phyloP scores from a whole-genome alignment of 108 stramenopile genomes.

The Pseudonitzschia multistriata region DNA sequence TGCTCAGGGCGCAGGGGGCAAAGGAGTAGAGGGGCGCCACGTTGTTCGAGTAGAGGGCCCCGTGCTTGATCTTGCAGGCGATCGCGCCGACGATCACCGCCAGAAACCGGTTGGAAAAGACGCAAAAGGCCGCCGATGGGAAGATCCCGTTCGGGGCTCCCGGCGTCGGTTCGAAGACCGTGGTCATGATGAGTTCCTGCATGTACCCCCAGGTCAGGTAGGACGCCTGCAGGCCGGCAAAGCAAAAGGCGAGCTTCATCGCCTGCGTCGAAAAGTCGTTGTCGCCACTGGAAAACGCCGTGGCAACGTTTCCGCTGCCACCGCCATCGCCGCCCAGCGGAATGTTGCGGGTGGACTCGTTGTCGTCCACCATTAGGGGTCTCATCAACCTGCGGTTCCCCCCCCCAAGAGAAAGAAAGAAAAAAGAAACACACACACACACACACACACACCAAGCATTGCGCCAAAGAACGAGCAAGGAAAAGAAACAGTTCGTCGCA shows the following conservation, averaged over 20 bases:
- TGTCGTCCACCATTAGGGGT: slow-evolving; percentile 7
- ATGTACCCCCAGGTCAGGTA: slow-evolving; percentile 96
- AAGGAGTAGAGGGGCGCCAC: slow-evolving; percentile 88
- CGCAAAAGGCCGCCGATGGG: slow-evolving; percentile 94
- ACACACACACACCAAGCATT: no score
- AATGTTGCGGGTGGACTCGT: slow-evolving; percentile 11
- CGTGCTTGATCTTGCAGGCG: slow-evolving; percentile 78
- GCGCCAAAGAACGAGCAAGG: no score
- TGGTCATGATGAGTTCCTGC: slow-evolving; percentile 98
- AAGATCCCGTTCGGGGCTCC: slow-evolving; percentile 80
- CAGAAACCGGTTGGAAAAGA: slow-evolving; percentile 96
- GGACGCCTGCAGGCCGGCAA: slow-evolving; percentile 81
- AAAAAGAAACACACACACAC: no score
- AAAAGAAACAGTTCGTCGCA: no score
- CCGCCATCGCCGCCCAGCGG: slow-evolving; percentile 13
- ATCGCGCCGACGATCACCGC: slow-evolving; percentile 92
- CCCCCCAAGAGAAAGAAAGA: no score
- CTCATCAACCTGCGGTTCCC: slow-evolving; percentile 2
- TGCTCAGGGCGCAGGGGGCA: slow-evolving; percentile 92
- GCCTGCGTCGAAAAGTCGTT: slow-evolving; percentile 58
- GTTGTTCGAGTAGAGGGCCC: slow-evolving; percentile 74
- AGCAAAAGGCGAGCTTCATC: slow-evolving; percentile 61
- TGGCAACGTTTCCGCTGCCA: slow-evolving; percentile 1
- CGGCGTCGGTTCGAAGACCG: slow-evolving; percentile 76
- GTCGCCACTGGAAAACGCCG: slow-evolving; percentile 21